phyloP scores from a whole-genome alignment of 73 alveolate genomes.

The Vitrella brassicaformis region DNA sequence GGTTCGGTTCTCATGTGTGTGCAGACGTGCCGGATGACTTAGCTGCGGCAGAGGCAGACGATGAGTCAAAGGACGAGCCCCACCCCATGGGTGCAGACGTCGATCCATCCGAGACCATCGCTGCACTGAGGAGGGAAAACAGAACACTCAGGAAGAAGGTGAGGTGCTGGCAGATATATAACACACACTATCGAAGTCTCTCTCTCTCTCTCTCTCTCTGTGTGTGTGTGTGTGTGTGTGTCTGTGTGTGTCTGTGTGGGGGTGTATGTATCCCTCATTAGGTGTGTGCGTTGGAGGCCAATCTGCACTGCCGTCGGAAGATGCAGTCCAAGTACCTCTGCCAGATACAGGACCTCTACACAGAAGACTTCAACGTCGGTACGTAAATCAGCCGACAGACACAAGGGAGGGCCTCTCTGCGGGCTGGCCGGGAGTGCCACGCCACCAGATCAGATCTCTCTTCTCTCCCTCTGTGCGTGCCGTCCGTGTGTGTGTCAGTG shows the following conservation, averaged over 20 bases:
- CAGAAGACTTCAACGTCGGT: too few species aligned
- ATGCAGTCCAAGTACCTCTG: conserved; percentile 90
- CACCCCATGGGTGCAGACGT: background rate
- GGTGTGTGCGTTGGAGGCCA: background rate
- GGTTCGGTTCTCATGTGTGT: too few species aligned
- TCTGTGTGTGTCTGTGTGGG: background rate
- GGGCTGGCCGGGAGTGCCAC: too few species aligned
- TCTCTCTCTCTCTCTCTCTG: background rate
- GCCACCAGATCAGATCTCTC: too few species aligned
- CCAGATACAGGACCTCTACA: conserved; percentile 81
- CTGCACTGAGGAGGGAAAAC: too few species aligned
- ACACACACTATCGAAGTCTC: background rate
- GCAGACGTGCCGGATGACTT: conserved; percentile 20
- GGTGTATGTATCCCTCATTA: background rate
- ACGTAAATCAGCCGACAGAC: too few species aligned
- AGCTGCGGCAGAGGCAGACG: background rate
- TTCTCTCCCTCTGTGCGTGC: too few species aligned
- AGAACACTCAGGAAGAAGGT: background rate
- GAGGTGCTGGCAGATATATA: background rate
- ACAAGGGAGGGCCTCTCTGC: too few species aligned
- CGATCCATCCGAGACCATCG: too few species aligned
- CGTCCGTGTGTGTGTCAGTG: background rate
- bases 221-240: background rate
- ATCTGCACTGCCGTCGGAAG: conserved; percentile 76
- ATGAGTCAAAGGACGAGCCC: background rate